A percentile compares a stretch with the other conserved stretches of the same genome.
Conservation (phyloP, 306 rosid species). For the Prunus kanzakura region DNA sequence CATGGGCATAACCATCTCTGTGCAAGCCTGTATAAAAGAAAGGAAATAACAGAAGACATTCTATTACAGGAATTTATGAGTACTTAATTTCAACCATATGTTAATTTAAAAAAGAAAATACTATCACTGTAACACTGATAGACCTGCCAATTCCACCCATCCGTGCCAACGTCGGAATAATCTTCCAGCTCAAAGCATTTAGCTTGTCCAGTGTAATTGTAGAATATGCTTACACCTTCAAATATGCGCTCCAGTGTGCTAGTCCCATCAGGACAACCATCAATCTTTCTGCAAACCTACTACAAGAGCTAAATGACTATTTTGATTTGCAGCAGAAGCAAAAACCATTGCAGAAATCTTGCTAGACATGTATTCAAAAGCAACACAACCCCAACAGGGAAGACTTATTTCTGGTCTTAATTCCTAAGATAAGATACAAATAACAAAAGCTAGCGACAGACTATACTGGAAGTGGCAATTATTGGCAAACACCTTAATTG, state of each 20-base stretch:
- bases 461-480: neutral
- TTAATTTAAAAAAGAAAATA: neutral
- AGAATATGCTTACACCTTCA: slow-evolving; percentile 67
- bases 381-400: neutral
- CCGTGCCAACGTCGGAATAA: slow-evolving; percentile 62
- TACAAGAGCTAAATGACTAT: neutral
- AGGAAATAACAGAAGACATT: slow-evolving; percentile 8
- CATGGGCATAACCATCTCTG: slow-evolving; percentile 94
- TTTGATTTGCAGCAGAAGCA: neutral
- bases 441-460: neutral
- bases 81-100: neutral
- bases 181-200: slow-evolving; percentile 73
- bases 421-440: neutral
- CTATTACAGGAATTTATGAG: neutral
- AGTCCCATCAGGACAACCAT: slow-evolving; percentile 45
- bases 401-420: neutral
- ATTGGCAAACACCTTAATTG: neutral
- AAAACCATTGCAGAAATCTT: neutral
- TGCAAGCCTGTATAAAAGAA: slow-evolving; percentile 59
- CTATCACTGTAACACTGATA: slow-evolving; percentile 12
- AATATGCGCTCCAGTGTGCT: slow-evolving; percentile 59
- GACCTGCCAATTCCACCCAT: slow-evolving; percentile 94
- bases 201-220: slow-evolving; percentile 65
- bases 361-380: neutral
- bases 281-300: slow-evolving; percentile 73